Evolutionary conservation across 345 rosid species (phyloP).

Genomic region (Melastoma malabathricum): DNA sequence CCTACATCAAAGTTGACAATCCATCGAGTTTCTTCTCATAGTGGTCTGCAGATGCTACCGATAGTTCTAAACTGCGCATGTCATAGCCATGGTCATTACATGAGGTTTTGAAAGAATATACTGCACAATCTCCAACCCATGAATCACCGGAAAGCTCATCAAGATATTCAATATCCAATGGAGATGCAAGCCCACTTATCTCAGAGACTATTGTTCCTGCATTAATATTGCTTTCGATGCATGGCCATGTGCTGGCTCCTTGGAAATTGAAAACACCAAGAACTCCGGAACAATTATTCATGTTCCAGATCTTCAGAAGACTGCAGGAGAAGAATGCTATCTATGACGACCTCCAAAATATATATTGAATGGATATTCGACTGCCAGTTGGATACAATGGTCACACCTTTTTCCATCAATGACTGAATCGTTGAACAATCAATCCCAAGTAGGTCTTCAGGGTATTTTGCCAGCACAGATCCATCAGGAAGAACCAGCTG

Average conservation of each 20-base stretch:
- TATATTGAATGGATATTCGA: constrained; percentile 1
- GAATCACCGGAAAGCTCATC: constrained; percentile 34
- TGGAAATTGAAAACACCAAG: constrained; percentile 48
- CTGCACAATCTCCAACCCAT: constrained; percentile 37
- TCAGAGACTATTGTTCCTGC: constrained; percentile 4
- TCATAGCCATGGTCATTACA: no score
- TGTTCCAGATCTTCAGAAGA: constrained; percentile 46
- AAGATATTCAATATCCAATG: constrained; percentile 31
- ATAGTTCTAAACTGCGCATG: no score
- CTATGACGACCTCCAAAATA: neutral
- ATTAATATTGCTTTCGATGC: constrained; percentile 10
- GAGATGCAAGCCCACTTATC: constrained; percentile 24
- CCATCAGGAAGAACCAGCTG: constrained; percentile 41
- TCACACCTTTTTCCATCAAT: constrained; percentile 39
- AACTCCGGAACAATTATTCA: constrained; percentile 39
- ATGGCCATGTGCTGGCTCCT: constrained; percentile 49
- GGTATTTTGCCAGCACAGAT: constrained; percentile 41
- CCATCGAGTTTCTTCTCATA: no score
- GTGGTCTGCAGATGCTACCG: no score
- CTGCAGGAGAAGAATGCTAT: constrained; percentile 7
- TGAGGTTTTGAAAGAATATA: constrained; percentile 30
- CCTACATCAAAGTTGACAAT: constrained; percentile 10
- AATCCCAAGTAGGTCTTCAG: constrained; percentile 41
- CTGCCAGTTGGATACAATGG: neutral
- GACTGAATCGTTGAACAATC: constrained; percentile 42